These are phyloP conservation scores for Blastocrithidia nonstop DNA, from an alignment of 208 protist species.

Conservation along the genomic window DNA sequence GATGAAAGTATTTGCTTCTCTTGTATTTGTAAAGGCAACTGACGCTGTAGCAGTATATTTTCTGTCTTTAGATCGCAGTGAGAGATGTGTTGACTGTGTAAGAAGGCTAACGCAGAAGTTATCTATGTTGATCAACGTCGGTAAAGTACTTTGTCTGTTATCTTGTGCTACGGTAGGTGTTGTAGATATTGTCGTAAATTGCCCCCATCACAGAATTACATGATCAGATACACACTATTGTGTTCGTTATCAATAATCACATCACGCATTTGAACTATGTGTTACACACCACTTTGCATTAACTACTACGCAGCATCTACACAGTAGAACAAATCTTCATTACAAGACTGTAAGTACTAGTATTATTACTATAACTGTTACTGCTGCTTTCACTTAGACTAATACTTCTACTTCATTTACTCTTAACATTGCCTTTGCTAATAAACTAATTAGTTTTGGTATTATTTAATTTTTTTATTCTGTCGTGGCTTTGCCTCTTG, in stretches of 20 bases:
- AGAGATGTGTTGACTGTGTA: slow-evolving; percentile 47
- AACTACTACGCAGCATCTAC: slow-evolving; percentile 2
- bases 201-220: slow-evolving; percentile 92
- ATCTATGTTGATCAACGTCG: slow-evolving; percentile 55
- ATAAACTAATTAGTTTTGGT: too few species aligned
- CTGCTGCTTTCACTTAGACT: too few species aligned
- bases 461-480: too few species aligned
- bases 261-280: slow-evolving; percentile 85
- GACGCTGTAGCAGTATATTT: slow-evolving; percentile 58
- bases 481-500: too few species aligned
- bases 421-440: background rate
- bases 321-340: too few species aligned
- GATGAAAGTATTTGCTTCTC: too few species aligned
- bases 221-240: slow-evolving; percentile 86
- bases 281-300: slow-evolving; percentile 13
- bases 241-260: slow-evolving; percentile 79
- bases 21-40: background rate
- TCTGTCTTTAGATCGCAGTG: slow-evolving; percentile 59
- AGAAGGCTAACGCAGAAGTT: slow-evolving; percentile 39
- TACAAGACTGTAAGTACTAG: background rate
- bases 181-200: slow-evolving; percentile 91
- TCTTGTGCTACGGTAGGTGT: slow-evolving; percentile 7
- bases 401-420: slow-evolving; percentile 1
- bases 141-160: slow-evolving; percentile 21
- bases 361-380: slow-evolving; percentile 5